These are phyloP conservation scores for Novymonas esmeraldas DNA, from an alignment of 208 protist genomes.

Conservation along the genomic window DNA sequence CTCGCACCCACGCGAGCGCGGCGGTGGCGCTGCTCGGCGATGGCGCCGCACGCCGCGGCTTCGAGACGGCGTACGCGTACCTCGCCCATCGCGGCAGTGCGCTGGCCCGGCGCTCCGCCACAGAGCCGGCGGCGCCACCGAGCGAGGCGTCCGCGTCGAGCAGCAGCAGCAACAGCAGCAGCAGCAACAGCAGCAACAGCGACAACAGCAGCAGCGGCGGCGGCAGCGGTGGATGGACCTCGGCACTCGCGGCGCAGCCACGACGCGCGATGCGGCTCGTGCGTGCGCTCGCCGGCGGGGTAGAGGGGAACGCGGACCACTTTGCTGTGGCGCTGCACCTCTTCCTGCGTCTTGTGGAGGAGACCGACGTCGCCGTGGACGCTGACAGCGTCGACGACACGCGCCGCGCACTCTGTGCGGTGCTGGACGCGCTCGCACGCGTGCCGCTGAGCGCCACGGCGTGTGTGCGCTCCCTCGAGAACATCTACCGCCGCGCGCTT, in stretches of 20 bases:
- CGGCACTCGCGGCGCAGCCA: not conserved
- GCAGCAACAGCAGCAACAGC: not conserved
- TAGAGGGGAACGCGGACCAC: conserved; percentile 46
- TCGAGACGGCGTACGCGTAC: conserved; percentile 20
- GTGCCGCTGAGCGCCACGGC: conserved; percentile 26
- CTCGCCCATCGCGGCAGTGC: conserved; percentile 14
- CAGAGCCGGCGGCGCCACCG: no score
- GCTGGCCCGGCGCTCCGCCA: not conserved
- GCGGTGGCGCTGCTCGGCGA: not conserved
- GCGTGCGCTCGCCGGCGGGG: conserved; percentile 30
- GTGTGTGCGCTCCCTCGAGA: conserved; percentile 27
- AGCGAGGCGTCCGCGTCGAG: no score
- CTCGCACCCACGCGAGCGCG: not conserved
- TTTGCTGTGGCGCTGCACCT: conserved; percentile 35
- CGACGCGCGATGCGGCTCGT: conserved; percentile 29
- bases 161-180: not conserved
- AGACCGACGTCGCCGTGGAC: conserved; percentile 47
- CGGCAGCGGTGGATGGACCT: conserved; percentile 2
- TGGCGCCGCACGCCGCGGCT: not conserved
- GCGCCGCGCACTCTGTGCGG: conserved; percentile 26
- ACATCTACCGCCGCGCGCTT: conserved; percentile 24
- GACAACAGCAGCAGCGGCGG: not conserved
- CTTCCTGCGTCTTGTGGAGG: conserved; percentile 34
- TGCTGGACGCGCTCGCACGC: conserved; percentile 39
- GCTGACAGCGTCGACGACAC: not conserved